Conservation (phyloP, 768 basidiomycete species). For the Suillus brevipes region DNA sequence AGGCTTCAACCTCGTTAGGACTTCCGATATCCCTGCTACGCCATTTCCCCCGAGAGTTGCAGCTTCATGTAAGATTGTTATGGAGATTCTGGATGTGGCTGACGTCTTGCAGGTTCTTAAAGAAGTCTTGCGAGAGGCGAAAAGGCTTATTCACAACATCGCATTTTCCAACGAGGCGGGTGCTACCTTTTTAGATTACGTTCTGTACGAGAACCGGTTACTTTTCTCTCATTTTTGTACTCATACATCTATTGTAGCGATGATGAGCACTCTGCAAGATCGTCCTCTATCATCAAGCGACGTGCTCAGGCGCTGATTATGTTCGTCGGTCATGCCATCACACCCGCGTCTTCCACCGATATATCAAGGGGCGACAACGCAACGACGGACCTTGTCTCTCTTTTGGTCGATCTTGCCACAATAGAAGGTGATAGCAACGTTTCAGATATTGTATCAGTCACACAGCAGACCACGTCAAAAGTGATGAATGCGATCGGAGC, state of each 20-base stretch:
- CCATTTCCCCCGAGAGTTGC: conserved; percentile 47
- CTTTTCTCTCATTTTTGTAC: background rate
- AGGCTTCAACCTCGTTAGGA: conserved; percentile 57
- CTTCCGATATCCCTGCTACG: conserved; percentile 70
- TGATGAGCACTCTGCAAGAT: conserved; percentile 53
- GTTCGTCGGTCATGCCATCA: conserved; percentile 59
- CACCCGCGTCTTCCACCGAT: conserved; percentile 17
- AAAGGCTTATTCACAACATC: conserved; percentile 52
- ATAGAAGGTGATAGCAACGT: conserved; percentile 35
- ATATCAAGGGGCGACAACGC: conserved; percentile 17
- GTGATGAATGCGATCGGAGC: conserved; percentile 69
- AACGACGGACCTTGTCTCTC: conserved; percentile 45
- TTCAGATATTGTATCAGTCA: conserved; percentile 46
- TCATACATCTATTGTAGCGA: conserved; percentile 42
- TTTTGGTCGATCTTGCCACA: conserved; percentile 50
- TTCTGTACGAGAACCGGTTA: conserved; percentile 43
- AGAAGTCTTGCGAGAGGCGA: conserved; percentile 66
- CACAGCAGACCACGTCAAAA: conserved; percentile 52
- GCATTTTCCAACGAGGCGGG: conserved; percentile 36
- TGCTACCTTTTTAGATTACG: conserved; percentile 55
- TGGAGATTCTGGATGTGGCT: background rate
- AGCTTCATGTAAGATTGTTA: conserved; percentile 49
- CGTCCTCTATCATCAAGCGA: conserved; percentile 47
- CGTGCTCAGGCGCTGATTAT: conserved; percentile 68
- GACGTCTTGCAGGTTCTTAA: conserved; percentile 50